Percentiles rank a stretch among this genome's conserved stretches.
Conservation (phyloP, 140 eudicot species). For the Flaveria floridana region DNA sequence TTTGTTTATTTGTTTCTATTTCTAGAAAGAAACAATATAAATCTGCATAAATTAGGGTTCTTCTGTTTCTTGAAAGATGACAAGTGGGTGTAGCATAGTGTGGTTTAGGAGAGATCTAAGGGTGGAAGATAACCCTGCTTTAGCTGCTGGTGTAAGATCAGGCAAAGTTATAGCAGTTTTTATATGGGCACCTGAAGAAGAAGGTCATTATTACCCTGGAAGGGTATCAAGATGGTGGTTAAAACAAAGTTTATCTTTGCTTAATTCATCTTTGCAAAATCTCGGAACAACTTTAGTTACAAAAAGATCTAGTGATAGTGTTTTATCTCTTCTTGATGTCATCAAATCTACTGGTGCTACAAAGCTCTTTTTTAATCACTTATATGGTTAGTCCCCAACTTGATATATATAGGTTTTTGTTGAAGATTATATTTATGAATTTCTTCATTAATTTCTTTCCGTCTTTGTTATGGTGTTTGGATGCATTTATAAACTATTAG, state of each 20-base stretch:
- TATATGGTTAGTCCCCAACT: conserved; percentile 65
- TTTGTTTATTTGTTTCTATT: neutral
- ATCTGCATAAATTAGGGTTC: neutral
- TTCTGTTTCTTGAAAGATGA: conserved; percentile 34
- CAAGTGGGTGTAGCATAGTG: conserved; percentile 73
- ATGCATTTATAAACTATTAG: neutral
- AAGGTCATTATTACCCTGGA: conserved; percentile 87
- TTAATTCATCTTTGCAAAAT: conserved; percentile 78
- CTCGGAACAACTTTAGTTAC: conserved; percentile 84
- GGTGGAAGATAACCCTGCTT: conserved; percentile 94
- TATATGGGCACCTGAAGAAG: conserved; percentile 93
- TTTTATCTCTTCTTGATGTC: conserved; percentile 81
- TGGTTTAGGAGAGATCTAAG: conserved; percentile 94
- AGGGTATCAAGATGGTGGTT: conserved; percentile 99
- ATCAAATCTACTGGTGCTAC: conserved; percentile 81
- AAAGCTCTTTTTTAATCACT: conserved; percentile 84
- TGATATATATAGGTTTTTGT: neutral
- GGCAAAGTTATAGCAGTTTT: conserved; percentile 77
- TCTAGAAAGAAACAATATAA: conserved; percentile 14
- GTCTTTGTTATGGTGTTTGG: conserved; percentile 4
- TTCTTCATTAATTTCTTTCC: neutral
- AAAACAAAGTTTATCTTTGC: conserved; percentile 80
- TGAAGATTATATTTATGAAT: neutral
- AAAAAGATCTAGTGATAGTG: conserved; percentile 86
- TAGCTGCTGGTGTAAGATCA: conserved; percentile 87